These are phyloP conservation scores for Talaromyces sp. DNA, from an alignment of 2,329 filamentous ascomycete genomes.

Conservation along the genomic window DNA sequence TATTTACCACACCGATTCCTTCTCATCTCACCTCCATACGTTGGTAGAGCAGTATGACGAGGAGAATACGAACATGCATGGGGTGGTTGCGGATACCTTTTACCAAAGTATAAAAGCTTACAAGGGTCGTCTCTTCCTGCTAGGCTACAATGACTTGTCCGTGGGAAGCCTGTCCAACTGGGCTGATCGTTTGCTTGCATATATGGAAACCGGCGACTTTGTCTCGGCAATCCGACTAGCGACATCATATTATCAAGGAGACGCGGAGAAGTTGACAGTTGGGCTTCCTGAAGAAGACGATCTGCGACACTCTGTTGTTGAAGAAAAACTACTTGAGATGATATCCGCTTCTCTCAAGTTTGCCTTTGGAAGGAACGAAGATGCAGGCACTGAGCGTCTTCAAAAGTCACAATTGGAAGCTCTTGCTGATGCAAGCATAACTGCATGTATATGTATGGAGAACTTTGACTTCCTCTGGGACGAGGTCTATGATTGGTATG, in stretches of 20 bases:
- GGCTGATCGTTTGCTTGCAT: slow-evolving; percentile 86
- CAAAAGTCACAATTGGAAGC: slow-evolving; percentile 66
- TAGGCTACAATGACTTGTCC: slow-evolving; percentile 90
- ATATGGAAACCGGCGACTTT: slow-evolving; percentile 97
- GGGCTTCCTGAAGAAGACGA: slow-evolving; percentile 81
- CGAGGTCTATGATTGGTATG: slow-evolving; percentile 84
- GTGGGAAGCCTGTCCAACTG: slow-evolving; percentile 93
- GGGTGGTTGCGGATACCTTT: slow-evolving; percentile 93
- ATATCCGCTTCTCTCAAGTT: slow-evolving; percentile 89
- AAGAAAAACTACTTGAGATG: slow-evolving; percentile 86
- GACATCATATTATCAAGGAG: slow-evolving; percentile 85
- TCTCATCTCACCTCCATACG: slow-evolving; percentile 78
- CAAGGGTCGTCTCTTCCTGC: slow-evolving; percentile 85
- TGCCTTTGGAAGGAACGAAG: slow-evolving; percentile 66
- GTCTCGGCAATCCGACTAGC: slow-evolving; percentile 86
- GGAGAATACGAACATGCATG: slow-evolving; percentile 84
- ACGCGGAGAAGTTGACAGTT: slow-evolving; percentile 90
- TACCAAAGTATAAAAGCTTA: slow-evolving; percentile 97
- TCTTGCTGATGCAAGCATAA: slow-evolving; percentile 77
- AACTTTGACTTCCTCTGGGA: slow-evolving; percentile 86
- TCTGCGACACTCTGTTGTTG: slow-evolving; percentile 75
- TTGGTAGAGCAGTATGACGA: slow-evolving; percentile 88
- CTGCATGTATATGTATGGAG: slow-evolving; percentile 72
- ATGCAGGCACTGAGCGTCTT: slow-evolving; percentile 48
- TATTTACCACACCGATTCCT: slow-evolving; percentile 87